Evolutionary conservation across 1,139 yeast species (phyloP), one percentile per base, ranked within the genome.

Genomic region (Geotrichum citri-aurantii): DNA sequence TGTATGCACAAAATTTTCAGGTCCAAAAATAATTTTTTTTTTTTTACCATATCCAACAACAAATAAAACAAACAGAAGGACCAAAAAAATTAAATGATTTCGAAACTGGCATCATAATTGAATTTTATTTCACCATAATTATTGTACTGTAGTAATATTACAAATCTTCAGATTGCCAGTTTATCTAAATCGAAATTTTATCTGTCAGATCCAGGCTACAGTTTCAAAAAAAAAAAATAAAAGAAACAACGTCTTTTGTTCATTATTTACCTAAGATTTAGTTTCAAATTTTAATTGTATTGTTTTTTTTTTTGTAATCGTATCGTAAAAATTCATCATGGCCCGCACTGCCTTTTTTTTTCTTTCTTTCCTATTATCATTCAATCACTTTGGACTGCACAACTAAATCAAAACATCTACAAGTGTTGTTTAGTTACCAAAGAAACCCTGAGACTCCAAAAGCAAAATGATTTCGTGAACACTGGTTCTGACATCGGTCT

Each of bases 401-500:
- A n/a, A n/a, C n/a, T n/a, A n/a, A n/a, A n/a, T n/a, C 14, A 12
- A 37, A 37, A 37, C 17, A 37, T 37, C 6, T 37, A 7, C 17
- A 37, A 14, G n/a, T n/a, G 19, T 4, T 49, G 42, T 42, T 51
- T 70, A 73, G 62, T 71, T 71, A 3, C 79, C 79, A 62, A 83
- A 88, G 76, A 86, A 90, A 40, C 95, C 96, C 75, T 90, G 89
- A 65, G 85, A 82, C 73, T 87, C 89, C 68, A 92, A 80, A 69
- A 83, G 80, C 62, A 82, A 76, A 42, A 87, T 85, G 64, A 88
- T 81, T 69, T 85, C 84, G 70, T 82, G 87, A 59, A 91, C 88
- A 57, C 88, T 85, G 59, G 83, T 81, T 62, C 82, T 76, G 58
- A 81, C 78, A 50, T 80, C 77, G 58, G 79, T 80, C 59, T 77